These are phyloP conservation scores for Parastagonospora nodorum DNA, from an alignment of 2,329 filamentous ascomycete species.

Conservation along the genomic window DNA sequence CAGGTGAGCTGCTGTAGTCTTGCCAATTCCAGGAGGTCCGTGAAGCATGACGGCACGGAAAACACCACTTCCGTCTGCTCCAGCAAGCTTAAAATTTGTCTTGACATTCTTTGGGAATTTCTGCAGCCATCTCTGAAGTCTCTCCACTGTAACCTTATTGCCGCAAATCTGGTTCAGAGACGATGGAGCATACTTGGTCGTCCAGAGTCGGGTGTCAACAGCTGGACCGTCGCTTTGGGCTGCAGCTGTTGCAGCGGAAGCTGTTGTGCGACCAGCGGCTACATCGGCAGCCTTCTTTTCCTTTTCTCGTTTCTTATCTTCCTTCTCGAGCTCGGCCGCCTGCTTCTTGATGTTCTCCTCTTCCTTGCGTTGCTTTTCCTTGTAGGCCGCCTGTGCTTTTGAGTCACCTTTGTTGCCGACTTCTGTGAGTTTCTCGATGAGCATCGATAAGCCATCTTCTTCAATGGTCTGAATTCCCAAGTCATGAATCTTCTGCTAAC, in stretches of 20 bases:
- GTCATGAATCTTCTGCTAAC: conserved; percentile 79
- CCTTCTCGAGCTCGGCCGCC: conserved; percentile 82
- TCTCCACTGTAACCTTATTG: conserved; percentile 89
- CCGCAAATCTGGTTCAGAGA: conserved; percentile 88
- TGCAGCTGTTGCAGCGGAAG: conserved; percentile 28
- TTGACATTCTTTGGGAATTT: conserved; percentile 80
- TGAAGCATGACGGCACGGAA: conserved; percentile 93
- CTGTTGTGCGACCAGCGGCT: conserved; percentile 45
- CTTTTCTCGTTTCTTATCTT: conserved; percentile 77
- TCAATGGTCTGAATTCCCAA: conserved; percentile 88
- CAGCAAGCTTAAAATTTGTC: conserved; percentile 79
- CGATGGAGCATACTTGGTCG: conserved; percentile 90
- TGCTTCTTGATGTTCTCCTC: conserved; percentile 80
- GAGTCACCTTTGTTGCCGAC: conserved; percentile 76
- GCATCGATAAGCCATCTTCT: conserved; percentile 86
- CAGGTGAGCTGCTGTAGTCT: conserved; percentile 94
- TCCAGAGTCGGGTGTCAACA: conserved; percentile 68
- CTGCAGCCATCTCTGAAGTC: conserved; percentile 83
- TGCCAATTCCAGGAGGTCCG: conserved; percentile 93
- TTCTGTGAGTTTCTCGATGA: conserved; percentile 80
- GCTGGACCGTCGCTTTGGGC: conserved; percentile 22
- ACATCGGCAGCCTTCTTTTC: conserved; percentile 49
- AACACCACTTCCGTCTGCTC: conserved; percentile 80
- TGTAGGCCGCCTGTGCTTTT: conserved; percentile 83
- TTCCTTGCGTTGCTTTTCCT: conserved; percentile 83